Evolutionary conservation across 768 basidiomycete genomes (phyloP), one percentile per base, ranked within the genome.

Genomic region (Cystofilobasidium bisporidii): DNA sequence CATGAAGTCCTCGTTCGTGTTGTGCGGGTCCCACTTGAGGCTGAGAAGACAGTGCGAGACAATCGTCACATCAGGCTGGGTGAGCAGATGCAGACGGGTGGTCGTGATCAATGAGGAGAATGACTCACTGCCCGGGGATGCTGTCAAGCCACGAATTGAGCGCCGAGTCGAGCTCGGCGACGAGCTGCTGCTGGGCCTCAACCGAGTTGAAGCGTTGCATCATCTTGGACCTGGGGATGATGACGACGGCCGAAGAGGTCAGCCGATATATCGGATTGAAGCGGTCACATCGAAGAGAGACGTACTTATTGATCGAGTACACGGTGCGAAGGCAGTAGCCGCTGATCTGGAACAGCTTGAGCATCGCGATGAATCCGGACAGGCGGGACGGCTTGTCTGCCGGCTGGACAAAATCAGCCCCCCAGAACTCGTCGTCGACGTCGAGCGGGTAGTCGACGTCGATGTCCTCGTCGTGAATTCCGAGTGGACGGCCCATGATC

Each of bases 371-470:
- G 74, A 87, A 86, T 69, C 80, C 85, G 1, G 83, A 72, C 5
- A 87, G 78, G 2, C 74, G 74, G 1, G 84, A 85, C 0, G 84
- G 83, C 72, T 81, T 83, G 11, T 78, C 80, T 10, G 77, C 72
- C 1, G 88, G 88, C 73, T 89, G 88, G 63, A 82, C 78, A 75
- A 87, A 88, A 22, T 81, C 81, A 47, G 77, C 77, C 22, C 84
- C 81, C 89, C 88, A 92, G 73, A 84, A 89, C 73, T 86, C 85
- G 71, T 88, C 86, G 71, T 93, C 88, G 18, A 91, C 86, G 75
- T 90, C 88, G 9, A 85, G 77, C 0, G 86, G 85, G 17, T 81
- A 78, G 62, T 88, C 87, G 9, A 86, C 79, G 71, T 91, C 88
- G 72, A 87, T 85, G 72, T 88, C 87, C 74, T 87, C 87, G 71